Percentiles rank a stretch among this genome's conserved stretches.
phyloP scores from a whole-genome alignment of 2,329 filamentous ascomycete genomes.

The Penicillium brasilianum region DNA sequence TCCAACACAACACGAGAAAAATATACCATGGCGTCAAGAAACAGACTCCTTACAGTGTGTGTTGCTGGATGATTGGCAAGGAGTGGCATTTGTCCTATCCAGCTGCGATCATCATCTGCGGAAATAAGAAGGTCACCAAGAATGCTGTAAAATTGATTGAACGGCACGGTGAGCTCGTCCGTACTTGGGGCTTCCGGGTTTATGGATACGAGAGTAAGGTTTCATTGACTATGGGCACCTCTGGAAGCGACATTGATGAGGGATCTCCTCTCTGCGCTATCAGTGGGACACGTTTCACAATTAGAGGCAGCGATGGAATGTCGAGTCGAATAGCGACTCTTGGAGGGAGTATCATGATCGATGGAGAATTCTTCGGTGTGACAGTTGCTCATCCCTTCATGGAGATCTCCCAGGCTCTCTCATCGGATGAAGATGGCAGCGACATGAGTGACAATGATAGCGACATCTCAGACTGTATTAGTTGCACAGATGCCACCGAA shows the following conservation, averaged over 20 bases:
- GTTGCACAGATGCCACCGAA: background rate
- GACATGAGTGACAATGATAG: background rate
- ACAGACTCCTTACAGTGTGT: conserved; percentile 2
- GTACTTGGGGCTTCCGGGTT: background rate
- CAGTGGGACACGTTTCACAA: background rate
- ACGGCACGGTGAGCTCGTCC: background rate
- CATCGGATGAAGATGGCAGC: background rate
- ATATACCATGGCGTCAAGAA: background rate
- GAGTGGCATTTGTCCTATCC: background rate
- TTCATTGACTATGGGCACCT: background rate
- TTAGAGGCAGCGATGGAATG: background rate
- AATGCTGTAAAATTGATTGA: background rate
- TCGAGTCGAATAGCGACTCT: background rate
- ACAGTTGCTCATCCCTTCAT: background rate
- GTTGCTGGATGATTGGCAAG: background rate
- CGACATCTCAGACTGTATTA: background rate
- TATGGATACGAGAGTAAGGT: background rate
- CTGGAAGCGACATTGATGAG: background rate
- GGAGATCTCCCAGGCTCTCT: background rate
- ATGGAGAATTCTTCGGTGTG: background rate
- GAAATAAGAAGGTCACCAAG: background rate
- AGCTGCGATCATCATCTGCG: background rate
- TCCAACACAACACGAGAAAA: background rate
- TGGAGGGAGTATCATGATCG: background rate
- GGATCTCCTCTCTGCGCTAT: background rate